Conservation (phyloP, 768 basidiomycete species). For the Russula compacta region DNA sequence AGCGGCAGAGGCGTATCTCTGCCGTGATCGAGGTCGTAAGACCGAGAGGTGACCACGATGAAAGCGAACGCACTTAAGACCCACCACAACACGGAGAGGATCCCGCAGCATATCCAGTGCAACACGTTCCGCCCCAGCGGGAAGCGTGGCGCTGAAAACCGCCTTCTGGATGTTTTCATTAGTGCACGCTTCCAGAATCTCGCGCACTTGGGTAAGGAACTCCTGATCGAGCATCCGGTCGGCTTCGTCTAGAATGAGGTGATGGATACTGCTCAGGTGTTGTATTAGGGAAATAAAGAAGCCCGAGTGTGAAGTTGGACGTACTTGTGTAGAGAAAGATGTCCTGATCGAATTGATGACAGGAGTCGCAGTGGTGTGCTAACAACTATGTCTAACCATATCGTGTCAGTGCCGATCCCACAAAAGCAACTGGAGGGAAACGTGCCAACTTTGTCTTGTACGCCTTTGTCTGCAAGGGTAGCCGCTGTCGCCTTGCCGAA, state of each 20-base stretch:
- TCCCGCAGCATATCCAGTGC: constrained; percentile 79
- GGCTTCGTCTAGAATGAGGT: constrained; percentile 84
- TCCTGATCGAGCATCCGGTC: constrained; percentile 86
- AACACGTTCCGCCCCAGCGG: constrained; percentile 76
- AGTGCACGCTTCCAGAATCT: constrained; percentile 73
- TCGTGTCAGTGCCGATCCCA: not conserved
- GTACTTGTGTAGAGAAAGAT: constrained; percentile 64
- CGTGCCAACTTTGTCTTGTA: constrained; percentile 65
- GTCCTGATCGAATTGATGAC: constrained; percentile 61
- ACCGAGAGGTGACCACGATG: not conserved
- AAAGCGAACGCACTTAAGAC: constrained; percentile 68
- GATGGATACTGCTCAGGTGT: constrained; percentile 52
- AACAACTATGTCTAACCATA: constrained; percentile 71
- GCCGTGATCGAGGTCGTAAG: constrained; percentile 4
- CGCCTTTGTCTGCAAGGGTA: constrained; percentile 63
- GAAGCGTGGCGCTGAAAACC: constrained; percentile 92
- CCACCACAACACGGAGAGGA: constrained; percentile 91
- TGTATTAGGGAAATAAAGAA: constrained; percentile 9
- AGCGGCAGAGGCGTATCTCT: constrained; percentile 92
- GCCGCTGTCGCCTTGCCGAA: constrained; percentile 87
- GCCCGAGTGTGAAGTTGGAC: constrained; percentile 22
- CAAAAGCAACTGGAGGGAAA: constrained; percentile 23
- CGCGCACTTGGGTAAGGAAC: constrained; percentile 82
- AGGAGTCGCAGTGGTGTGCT: constrained; percentile 89
- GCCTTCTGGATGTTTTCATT: constrained; percentile 68